Conservation (phyloP, 306 rosid genomes). For the Cicer judaicum region DNA sequence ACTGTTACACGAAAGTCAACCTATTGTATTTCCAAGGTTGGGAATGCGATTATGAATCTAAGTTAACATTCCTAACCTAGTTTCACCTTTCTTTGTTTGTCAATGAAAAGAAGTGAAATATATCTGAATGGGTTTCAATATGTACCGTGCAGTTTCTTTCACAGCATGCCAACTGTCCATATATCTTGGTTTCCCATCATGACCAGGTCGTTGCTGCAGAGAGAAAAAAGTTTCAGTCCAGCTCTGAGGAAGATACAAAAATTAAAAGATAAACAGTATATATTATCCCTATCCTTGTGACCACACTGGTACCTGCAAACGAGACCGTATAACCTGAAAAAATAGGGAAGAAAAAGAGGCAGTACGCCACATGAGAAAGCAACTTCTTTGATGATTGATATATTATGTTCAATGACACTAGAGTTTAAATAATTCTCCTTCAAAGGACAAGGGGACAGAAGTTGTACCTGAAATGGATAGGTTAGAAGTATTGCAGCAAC, state of each 20-base stretch:
- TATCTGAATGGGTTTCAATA: conserved; percentile 28
- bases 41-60: conserved; percentile 38
- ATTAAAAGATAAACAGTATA: conserved; percentile 26
- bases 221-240: conserved; percentile 41
- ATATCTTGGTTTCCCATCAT: conserved; percentile 70
- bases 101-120: conserved; percentile 24
- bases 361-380: conserved; percentile 31
- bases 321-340: conserved; percentile 57
- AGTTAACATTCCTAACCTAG: conserved; percentile 12
- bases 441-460: conserved; percentile 24
- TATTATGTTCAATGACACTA: conserved; percentile 38
- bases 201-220: conserved; percentile 87
- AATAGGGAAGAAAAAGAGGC: neutral
- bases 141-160: conserved; percentile 59
- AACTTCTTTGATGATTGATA: conserved; percentile 40
- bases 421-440: conserved; percentile 36
- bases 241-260: conserved; percentile 35
- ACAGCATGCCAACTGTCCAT: conserved; percentile 58
- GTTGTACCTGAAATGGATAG: conserved; percentile 86
- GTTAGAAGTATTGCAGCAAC: conserved; percentile 75
- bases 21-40: conserved; percentile 3
- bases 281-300: conserved; percentile 32
- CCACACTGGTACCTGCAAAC: conserved; percentile 54
- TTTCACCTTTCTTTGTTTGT: neutral
- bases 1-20: neutral